These are phyloP conservation scores for Aureobasidium sp. DNA, from an alignment of 2,329 filamentous ascomycete genomes.

Conservation along the genomic window DNA sequence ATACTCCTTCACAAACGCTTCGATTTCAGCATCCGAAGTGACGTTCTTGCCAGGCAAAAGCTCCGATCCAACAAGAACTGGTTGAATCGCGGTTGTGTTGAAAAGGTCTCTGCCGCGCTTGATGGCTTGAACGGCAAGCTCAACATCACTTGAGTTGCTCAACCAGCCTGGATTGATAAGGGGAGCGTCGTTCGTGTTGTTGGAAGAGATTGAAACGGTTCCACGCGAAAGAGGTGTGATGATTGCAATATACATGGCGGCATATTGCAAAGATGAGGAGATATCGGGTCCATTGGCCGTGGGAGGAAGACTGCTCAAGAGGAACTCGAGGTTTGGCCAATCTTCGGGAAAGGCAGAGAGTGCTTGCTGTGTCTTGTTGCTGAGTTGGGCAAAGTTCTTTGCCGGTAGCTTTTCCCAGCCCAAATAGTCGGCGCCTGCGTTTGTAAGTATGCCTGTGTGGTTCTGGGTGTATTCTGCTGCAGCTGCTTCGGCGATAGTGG, in stretches of 20 bases:
- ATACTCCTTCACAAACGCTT: conserved; percentile 20
- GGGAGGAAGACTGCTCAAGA: not conserved
- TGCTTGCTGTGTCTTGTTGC: conserved; percentile 16
- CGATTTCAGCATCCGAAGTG: conserved; percentile 26
- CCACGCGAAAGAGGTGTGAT: not conserved
- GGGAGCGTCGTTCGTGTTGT: conserved; percentile 25
- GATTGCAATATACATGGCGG: not conserved
- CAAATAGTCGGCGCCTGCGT: conserved; percentile 19
- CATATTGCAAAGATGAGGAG: not conserved
- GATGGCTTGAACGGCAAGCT: conserved; percentile 28
- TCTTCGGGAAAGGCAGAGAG: conserved; percentile 26
- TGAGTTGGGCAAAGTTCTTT: conserved; percentile 4
- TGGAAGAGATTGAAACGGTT: conserved; percentile 21
- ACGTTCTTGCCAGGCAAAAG: conserved; percentile 24
- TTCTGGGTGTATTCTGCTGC: conserved; percentile 18
- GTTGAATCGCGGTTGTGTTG: conserved; percentile 21
- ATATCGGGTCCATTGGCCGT: not conserved
- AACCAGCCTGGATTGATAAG: conserved; percentile 33
- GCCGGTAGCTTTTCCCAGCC: conserved; percentile 27
- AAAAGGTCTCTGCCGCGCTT: conserved; percentile 28
- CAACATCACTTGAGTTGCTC: conserved; percentile 26
- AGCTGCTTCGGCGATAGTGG: conserved; percentile 16
- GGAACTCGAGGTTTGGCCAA: conserved; percentile 31
- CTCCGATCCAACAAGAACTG: conserved; percentile 25
- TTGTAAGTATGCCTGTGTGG: conserved; percentile 22